Base-by-base conservation (phyloP, 352 stramenopile genomes). In the Phytophthora pisi region DNA sequence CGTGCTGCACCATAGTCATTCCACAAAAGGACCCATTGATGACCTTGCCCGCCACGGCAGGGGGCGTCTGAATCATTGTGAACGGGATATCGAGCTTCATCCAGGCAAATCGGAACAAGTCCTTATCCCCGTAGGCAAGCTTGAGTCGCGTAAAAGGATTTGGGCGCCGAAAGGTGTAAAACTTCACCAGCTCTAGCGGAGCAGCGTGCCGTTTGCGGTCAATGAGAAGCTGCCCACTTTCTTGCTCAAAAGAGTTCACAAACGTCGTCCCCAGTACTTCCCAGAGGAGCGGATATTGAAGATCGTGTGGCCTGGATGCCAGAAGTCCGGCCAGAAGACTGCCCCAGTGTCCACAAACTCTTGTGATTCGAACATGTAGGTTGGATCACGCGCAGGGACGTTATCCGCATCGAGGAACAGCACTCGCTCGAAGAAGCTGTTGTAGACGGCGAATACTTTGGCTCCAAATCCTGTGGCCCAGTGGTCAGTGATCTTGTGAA, bases 261-360 rank as follows among this genome's bases (percentile, higher is more conserved):
- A 78, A 83, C 1, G 61, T 31, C 11, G 81, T 54, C 11, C 62
- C 77, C 5, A 89, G 72, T 24, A 85, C 53, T 50, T 84, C 72
- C 79, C 81, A 89, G 8, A 89, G 47, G 7, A 86, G 59, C 31
- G 74, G 47, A 89, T 75, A 51, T 89, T 89, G 63, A 89, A 89
- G 31, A 87, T 86, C 68, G 50, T 77, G 28, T 46, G 68, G 46
- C 49, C 49, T 36, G 63, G 64, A 42, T 66, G 50, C 63, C 57
- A 70, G 23, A 70, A 70, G 8, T 65, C 63, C 4, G 64, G 57
- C 64, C 64, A 70, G 24, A 70, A 70, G 10, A 92, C 38, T n/a
- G 83, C 79, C 13, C 81, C 80, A 0, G 65, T 78, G 31, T 67
- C 54, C 2, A 49, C 43, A 34, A 83, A 89, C 47, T 77, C 76